Conservation (phyloP, 208 protist genomes). For the Crithidia fasciculata region DNA sequence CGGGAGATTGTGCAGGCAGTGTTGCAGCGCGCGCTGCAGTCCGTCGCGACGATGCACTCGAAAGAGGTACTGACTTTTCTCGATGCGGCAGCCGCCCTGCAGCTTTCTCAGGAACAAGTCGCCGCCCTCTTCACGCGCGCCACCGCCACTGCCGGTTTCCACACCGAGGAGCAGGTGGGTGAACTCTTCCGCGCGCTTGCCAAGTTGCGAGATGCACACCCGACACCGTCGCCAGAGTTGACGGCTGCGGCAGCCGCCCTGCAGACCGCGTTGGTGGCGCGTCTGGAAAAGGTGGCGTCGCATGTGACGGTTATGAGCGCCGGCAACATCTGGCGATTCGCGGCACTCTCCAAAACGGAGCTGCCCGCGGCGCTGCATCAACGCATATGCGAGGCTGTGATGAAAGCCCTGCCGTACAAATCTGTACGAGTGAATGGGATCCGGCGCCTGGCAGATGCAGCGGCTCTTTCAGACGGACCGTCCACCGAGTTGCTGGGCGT, state of each 20-base stretch:
- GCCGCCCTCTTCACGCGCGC: conserved; percentile 53
- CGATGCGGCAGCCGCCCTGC: conserved; percentile 36
- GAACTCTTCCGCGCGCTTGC: conserved; percentile 47
- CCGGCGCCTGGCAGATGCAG: conserved; percentile 24
- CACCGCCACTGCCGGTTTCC: conserved; percentile 62
- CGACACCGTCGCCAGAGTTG: conserved; percentile 38
- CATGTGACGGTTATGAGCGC: conserved; percentile 38
- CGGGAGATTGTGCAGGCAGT: conserved; percentile 39
- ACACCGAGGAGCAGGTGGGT: conserved; percentile 71
- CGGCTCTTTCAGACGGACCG: conserved; percentile 39
- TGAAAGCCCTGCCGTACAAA: conserved; percentile 35
- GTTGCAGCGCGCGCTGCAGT: conserved; percentile 36
- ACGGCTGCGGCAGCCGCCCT: conserved; percentile 37
- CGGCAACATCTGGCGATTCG: conserved; percentile 41
- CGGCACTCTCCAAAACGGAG: conserved; percentile 30
- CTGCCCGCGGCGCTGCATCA: conserved; percentile 45
- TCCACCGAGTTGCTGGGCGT: conserved; percentile 42
- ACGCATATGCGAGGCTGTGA: conserved; percentile 39
- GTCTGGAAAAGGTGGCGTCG: conserved; percentile 57
- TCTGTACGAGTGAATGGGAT: conserved; percentile 23
- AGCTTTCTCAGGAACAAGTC: conserved; percentile 47
- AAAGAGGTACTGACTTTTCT: conserved; percentile 73
- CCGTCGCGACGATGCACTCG: conserved; percentile 72
- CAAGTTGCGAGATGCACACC: conserved; percentile 25
- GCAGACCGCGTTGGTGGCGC: conserved; percentile 42